Percentiles rank a stretch among this genome's conserved stretches.
Evolutionary conservation across 2,329 filamentous ascomycete species (phyloP).

Genomic region (Aspergillus pseudotamarii): DNA sequence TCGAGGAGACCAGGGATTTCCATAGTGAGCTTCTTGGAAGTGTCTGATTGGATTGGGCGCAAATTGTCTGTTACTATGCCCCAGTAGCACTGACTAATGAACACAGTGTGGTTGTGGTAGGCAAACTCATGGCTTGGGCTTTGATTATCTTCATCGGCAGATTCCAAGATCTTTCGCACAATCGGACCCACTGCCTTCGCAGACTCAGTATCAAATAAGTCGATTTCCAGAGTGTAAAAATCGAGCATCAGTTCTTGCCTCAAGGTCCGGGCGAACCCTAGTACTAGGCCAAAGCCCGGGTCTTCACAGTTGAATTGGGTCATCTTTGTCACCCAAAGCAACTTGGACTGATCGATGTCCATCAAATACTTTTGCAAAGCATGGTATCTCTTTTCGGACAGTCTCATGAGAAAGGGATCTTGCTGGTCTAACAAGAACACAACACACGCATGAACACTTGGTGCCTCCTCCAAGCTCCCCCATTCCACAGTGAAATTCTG

Average conservation of each 20-base stretch:
- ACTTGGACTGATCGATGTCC: not conserved
- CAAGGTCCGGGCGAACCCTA: not conserved
- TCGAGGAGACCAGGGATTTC: not conserved
- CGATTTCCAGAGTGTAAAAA: not conserved
- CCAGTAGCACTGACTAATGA: not conserved
- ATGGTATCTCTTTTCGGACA: not conserved
- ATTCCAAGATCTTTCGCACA: not conserved
- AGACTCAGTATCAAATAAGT: not conserved
- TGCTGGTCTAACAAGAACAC: not conserved
- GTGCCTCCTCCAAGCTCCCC: not conserved
- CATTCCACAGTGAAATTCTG: not conserved
- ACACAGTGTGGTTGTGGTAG: not conserved
- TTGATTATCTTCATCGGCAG: not conserved
- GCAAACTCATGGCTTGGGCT: not conserved
- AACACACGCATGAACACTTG: not conserved
- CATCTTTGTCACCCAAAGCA: not conserved
- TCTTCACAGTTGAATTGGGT: not conserved
- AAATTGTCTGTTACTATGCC: not conserved
- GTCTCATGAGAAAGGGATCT: not conserved
- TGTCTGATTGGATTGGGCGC: not conserved
- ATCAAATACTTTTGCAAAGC: not conserved
- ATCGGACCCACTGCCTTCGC: not conserved
- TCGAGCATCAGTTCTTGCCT: not conserved
- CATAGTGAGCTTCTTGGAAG: not conserved
- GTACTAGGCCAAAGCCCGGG: not conserved